These are phyloP conservation scores for Collybia nuda DNA, from an alignment of 768 basidiomycete genomes.

Conservation along the genomic window DNA sequence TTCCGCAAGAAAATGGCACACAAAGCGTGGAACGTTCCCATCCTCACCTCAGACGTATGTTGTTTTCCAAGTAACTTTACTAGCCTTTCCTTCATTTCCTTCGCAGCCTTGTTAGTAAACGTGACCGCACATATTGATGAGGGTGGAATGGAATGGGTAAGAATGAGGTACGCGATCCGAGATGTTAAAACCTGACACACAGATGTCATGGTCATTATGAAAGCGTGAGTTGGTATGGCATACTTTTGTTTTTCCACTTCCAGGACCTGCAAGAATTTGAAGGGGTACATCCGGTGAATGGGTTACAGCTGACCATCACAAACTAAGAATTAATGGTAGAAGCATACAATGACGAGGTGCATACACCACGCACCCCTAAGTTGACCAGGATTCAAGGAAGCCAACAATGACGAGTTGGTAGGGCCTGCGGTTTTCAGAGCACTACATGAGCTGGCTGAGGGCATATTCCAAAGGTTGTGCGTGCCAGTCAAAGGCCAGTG, in stretches of 20 bases:
- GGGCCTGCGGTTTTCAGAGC: too few relatives aligned
- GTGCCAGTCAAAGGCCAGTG: too few relatives aligned
- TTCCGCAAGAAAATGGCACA: slow-evolving; percentile 73
- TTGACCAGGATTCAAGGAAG: slow-evolving; percentile 36
- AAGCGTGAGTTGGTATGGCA: background rate
- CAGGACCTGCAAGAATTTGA: slow-evolving; percentile 83
- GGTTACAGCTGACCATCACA: slow-evolving; percentile 52
- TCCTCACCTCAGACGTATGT: slow-evolving; percentile 48
- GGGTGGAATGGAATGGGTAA: slow-evolving; percentile 48
- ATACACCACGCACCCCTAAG: slow-evolving; percentile 26
- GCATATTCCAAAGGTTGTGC: too few relatives aligned
- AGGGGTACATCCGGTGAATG: slow-evolving; percentile 62
- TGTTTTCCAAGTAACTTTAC: slow-evolving; percentile 64
- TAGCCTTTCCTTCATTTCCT: slow-evolving; percentile 79
- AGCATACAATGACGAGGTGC: background rate
- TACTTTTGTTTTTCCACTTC: slow-evolving; percentile 70
- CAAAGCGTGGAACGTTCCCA: slow-evolving; percentile 81
- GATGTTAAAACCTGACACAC: slow-evolving; percentile 55
- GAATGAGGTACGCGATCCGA: slow-evolving; percentile 66
- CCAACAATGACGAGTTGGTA: slow-evolving; percentile 10
- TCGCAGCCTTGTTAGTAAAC: slow-evolving; percentile 90
- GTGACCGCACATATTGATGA: slow-evolving; percentile 75
- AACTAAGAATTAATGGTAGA: background rate
- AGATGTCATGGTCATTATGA: background rate
- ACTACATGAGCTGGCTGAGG: too few relatives aligned